phyloP scores from a whole-genome alignment of 2,329 filamentous ascomycete species.

The Lachnellula cervina region DNA sequence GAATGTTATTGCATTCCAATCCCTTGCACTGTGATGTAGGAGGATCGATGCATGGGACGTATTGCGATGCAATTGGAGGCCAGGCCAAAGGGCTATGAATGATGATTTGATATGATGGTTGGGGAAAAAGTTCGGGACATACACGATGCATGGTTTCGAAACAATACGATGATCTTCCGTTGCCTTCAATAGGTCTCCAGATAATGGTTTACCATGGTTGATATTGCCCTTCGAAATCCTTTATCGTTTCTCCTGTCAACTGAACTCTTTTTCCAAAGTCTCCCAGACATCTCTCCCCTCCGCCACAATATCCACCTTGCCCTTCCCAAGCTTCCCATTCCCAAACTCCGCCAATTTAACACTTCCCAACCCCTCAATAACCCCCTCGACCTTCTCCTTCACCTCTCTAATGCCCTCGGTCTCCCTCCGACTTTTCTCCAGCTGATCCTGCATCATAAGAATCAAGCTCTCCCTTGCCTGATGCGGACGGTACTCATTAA shows the following conservation, averaged over 20 bases:
- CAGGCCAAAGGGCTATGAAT: not conserved
- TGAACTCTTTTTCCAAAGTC: constrained; percentile 39
- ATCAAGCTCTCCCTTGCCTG: constrained; percentile 88
- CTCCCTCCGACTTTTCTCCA: constrained; percentile 68
- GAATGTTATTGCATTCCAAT: constrained; percentile 52
- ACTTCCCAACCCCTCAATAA: constrained; percentile 65
- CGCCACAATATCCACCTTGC: constrained; percentile 12
- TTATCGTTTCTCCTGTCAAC: constrained; percentile 17
- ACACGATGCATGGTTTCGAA: not conserved
- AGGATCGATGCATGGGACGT: not conserved
- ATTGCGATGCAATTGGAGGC: not conserved
- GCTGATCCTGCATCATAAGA: constrained; percentile 77
- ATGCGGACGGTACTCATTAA: constrained; percentile 92
- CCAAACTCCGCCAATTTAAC: constrained; percentile 28
- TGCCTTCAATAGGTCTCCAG: not conserved
- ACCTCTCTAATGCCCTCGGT: constrained; percentile 63
- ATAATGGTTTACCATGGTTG: no score
- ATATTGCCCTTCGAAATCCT: no score
- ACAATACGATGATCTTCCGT: not conserved
- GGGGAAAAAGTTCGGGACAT: not conserved
- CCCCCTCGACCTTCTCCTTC: constrained; percentile 66
- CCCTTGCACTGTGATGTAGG: constrained; percentile 46
- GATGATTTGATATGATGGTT: not conserved
- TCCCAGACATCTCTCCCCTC: constrained; percentile 38
- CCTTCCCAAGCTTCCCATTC: not conserved